Percentiles rank a stretch among this genome's conserved stretches.
phyloP scores from a whole-genome alignment of 306 rosid genomes.

The Macrotyloma uniflorum region DNA sequence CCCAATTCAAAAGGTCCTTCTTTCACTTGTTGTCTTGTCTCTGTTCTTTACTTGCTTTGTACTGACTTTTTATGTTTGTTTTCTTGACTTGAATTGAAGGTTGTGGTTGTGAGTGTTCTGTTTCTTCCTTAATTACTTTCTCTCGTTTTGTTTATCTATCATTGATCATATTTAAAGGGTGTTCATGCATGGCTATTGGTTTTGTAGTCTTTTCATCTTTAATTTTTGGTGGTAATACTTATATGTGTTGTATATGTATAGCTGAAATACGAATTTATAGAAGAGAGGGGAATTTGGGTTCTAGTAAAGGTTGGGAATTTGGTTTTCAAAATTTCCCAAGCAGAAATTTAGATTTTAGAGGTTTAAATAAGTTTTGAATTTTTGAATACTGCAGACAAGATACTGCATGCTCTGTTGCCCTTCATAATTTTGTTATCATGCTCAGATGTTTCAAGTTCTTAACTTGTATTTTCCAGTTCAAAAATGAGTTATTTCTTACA shows the following conservation, averaged over 20 bases:
- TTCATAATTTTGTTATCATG: neutral
- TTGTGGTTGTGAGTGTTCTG: neutral
- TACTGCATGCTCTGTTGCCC: neutral
- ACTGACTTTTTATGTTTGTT: neutral
- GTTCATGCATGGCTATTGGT: conserved; percentile 5
- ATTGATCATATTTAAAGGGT: neutral
- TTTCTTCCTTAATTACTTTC: neutral
- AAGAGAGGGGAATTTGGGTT: neutral
- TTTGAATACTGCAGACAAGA: neutral
- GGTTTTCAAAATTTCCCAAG: conserved; percentile 19
- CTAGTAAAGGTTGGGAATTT: neutral
- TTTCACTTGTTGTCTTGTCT: neutral
- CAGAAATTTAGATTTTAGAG: neutral
- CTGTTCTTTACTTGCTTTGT: neutral
- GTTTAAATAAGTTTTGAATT: conserved; percentile 5
- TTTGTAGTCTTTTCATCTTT: conserved; percentile 14
- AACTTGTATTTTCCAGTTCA: conserved; percentile 1
- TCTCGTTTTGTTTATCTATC: neutral
- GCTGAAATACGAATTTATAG: conserved; percentile 5
- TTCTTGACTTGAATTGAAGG: neutral
- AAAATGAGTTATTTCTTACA: neutral
- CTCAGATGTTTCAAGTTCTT: conserved; percentile 4
- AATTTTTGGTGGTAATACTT: neutral
- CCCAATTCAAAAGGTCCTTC: conserved; percentile 42
- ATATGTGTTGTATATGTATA: neutral